A percentile compares a stretch with the other conserved stretches of the same genome.
Evolutionary conservation across 768 basidiomycete species (phyloP).

Genomic region (Collybiopsis luxurians): DNA sequence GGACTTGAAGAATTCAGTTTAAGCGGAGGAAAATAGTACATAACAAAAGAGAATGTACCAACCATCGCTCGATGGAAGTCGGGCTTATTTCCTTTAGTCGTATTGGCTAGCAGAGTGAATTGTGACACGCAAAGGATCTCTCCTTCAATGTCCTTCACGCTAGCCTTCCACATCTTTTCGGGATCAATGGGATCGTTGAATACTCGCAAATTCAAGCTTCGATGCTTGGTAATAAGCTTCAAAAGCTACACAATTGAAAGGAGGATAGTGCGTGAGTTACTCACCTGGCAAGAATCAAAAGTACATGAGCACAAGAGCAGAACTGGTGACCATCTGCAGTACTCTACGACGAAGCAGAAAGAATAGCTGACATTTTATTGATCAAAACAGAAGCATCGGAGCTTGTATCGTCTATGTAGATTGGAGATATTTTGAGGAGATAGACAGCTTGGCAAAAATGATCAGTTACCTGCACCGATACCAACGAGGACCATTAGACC

Average conservation of each 20-base stretch:
- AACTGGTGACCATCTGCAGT: background rate
- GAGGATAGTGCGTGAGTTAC: background rate
- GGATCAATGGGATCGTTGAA: conserved; percentile 59
- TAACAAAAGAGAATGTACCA: background rate
- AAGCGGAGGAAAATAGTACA: background rate
- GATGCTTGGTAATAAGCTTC: background rate
- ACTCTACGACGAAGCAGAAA: background rate
- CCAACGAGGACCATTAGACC: conserved; percentile 92
- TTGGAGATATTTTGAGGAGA: background rate
- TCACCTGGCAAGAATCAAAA: conserved; percentile 1
- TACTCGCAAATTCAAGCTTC: conserved; percentile 67
- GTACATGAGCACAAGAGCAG: background rate
- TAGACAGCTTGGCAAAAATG: conserved; percentile 1
- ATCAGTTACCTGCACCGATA: conserved; percentile 65
- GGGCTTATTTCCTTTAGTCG: conserved; percentile 84
- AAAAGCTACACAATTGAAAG: conserved; percentile 1
- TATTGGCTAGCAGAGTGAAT: conserved; percentile 87
- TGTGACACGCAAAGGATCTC: conserved; percentile 95
- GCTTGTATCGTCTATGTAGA: conserved; percentile 69
- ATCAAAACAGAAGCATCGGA: conserved; percentile 69
- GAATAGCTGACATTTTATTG: conserved; percentile 72
- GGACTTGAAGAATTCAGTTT: conserved; percentile 39
- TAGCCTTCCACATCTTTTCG: conserved; percentile 80
- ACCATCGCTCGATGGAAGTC: conserved; percentile 97
- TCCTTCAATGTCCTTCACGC: conserved; percentile 83